These are phyloP conservation scores for Tremellales sp. DNA, from an alignment of 1,284 basidiomycete species.

Conservation along the genomic window DNA sequence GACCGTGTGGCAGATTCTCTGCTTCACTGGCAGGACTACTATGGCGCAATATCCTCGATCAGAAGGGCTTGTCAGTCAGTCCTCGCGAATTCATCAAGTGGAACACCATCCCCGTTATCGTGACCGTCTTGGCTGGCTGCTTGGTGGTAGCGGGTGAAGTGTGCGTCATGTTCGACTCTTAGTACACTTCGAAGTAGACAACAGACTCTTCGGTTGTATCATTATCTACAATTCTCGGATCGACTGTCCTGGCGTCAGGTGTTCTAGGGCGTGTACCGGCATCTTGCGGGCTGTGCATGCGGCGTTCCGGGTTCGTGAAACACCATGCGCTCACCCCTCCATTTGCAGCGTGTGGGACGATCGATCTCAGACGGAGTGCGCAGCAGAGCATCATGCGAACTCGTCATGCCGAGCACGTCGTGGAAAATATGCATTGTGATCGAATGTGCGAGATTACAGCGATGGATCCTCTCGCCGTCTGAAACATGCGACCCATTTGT, in stretches of 20 bases:
- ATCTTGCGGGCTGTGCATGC: too few species aligned
- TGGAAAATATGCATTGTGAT: neutral
- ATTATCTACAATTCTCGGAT: too few species aligned
- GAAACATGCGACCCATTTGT: constrained; percentile 61
- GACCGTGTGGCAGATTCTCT: constrained; percentile 55
- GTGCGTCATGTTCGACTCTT: constrained; percentile 47
- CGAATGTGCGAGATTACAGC: neutral
- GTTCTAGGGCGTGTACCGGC: too few species aligned
- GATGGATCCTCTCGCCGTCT: constrained; percentile 32
- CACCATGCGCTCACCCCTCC: too few species aligned
- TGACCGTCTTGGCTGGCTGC: constrained; percentile 60
- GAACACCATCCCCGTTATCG: constrained; percentile 63
- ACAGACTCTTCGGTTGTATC: too few species aligned
- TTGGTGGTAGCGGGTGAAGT: constrained; percentile 49
- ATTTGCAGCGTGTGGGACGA: too few species aligned
- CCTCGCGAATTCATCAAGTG: constrained; percentile 66
- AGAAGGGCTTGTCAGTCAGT: constrained; percentile 70
- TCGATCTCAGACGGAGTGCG: too few species aligned
- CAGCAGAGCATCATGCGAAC: too few species aligned
- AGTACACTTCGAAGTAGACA: too few species aligned
- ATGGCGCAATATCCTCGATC: constrained; percentile 73
- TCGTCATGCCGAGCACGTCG: too few species aligned
- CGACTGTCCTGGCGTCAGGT: too few species aligned
- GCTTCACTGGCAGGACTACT: constrained; percentile 86
- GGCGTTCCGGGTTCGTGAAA: too few species aligned